Conservation (phyloP, 345 rosid species). For the Euphorbia lathyris region DNA sequence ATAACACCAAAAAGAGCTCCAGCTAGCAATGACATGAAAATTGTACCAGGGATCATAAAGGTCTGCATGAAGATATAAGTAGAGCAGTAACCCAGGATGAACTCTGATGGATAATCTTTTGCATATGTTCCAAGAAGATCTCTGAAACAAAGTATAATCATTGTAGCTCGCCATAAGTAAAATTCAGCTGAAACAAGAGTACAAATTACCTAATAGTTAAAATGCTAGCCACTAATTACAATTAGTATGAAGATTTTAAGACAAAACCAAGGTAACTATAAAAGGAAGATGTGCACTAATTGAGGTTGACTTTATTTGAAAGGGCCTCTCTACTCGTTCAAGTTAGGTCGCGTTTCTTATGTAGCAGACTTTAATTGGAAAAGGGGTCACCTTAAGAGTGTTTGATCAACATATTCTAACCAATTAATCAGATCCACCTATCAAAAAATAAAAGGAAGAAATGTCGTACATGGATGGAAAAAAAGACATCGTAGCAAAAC, state of each 20-base stretch:
- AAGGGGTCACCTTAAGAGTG: too few species aligned
- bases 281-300: background rate
- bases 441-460: too few species aligned
- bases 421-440: too few species aligned
- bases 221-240: background rate
- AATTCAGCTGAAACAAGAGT: slow-evolving; percentile 8
- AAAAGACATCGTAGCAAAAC: background rate
- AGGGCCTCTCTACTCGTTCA: too few species aligned
- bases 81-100: slow-evolving; percentile 89
- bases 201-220: background rate
- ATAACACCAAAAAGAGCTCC: slow-evolving; percentile 95
- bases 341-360: too few species aligned
- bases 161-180: slow-evolving; percentile 13
- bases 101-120: slow-evolving; percentile 69
- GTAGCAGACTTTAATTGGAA: too few species aligned
- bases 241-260: background rate
- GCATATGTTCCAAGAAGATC: slow-evolving; percentile 75
- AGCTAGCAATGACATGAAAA: slow-evolving; percentile 96
- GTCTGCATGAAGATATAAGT: slow-evolving; percentile 99
- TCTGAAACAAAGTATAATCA: slow-evolving; percentile 41
- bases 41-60: slow-evolving; percentile 98
- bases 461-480: too few species aligned
- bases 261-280: background rate
- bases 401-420: too few species aligned
- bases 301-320: too few species aligned